Percentiles rank a stretch among this genome's conserved stretches.
Conservation (phyloP, 2,329 filamentous ascomycete genomes). For the Aureobasidium sp. region DNA sequence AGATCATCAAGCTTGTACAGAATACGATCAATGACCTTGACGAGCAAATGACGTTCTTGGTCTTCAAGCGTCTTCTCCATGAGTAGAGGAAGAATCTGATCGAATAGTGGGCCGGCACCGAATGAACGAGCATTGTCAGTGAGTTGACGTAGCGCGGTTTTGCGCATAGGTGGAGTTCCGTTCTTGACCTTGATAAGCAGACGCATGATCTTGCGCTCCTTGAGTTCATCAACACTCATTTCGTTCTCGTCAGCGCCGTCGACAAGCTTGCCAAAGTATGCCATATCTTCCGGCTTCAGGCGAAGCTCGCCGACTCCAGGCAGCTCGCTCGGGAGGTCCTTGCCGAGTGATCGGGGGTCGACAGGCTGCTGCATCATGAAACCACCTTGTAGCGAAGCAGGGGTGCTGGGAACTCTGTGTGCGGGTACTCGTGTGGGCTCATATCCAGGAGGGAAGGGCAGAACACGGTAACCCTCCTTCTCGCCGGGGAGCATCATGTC, state of each 20-base stretch:
- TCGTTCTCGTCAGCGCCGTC: slow-evolving; percentile 88
- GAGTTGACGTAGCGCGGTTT: slow-evolving; percentile 92
- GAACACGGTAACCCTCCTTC: slow-evolving; percentile 83
- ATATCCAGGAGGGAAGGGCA: slow-evolving; percentile 87
- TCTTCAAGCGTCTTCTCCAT: slow-evolving; percentile 99
- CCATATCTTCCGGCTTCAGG: slow-evolving; percentile 98
- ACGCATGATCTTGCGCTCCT: slow-evolving; percentile 98
- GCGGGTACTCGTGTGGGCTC: slow-evolving; percentile 72
- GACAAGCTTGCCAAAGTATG: slow-evolving; percentile 95
- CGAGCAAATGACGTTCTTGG: slow-evolving; percentile 92
- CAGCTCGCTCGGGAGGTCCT: slow-evolving; percentile 90
- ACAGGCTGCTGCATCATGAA: slow-evolving; percentile 98
- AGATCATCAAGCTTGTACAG: slow-evolving; percentile 97
- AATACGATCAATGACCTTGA: slow-evolving; percentile 98
- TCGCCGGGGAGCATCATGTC: slow-evolving; percentile 70
- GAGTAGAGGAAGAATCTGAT: slow-evolving; percentile 90
- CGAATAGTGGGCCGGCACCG: slow-evolving; percentile 87
- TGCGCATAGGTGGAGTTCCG: slow-evolving; percentile 95
- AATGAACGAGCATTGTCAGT: slow-evolving; percentile 97
- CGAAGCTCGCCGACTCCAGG: slow-evolving; percentile 92
- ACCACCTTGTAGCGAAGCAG: slow-evolving; percentile 57
- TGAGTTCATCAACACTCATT: slow-evolving; percentile 89
- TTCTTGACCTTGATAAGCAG: slow-evolving; percentile 98
- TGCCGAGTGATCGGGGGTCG: slow-evolving; percentile 72
- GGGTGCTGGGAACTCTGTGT: slow-evolving; percentile 66